A percentile compares a stretch with the other conserved stretches of the same genome.
phyloP scores from a whole-genome alignment of 352 stramenopile genomes.

The Phytopythium delawarense region DNA sequence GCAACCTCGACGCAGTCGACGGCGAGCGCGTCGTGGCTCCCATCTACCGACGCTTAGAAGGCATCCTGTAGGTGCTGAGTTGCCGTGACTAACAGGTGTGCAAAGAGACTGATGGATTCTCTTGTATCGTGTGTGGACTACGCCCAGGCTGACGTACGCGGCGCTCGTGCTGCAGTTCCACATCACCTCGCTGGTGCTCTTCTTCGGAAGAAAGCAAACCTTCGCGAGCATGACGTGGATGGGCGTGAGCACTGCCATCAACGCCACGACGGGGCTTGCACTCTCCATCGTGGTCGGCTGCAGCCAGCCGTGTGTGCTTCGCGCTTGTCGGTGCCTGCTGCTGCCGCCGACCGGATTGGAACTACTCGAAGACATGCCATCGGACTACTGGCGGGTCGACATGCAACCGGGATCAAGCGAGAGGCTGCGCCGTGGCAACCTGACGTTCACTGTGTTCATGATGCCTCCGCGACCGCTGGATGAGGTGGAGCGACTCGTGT shows the following conservation, averaged over 20 bases:
- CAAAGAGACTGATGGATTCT: neutral
- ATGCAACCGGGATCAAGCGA: neutral
- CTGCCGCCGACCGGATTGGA: conserved; percentile 12
- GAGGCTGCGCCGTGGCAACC: neutral
- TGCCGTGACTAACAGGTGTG: neutral
- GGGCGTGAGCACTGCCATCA: conserved; percentile 52
- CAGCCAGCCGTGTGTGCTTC: conserved; percentile 22
- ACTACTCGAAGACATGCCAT: neutral
- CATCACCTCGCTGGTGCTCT: conserved; percentile 28
- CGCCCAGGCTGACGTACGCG: conserved; percentile 32
- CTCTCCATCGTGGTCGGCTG: conserved; percentile 80
- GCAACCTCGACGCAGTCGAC: conserved; percentile 46
- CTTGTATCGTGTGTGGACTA: neutral
- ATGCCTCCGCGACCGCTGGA: neutral
- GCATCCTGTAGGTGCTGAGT: conserved; percentile 38
- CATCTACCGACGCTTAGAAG: conserved; percentile 50
- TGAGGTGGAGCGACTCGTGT: conserved; percentile 34
- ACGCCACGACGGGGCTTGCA: conserved; percentile 76
- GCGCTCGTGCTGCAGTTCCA: conserved; percentile 39
- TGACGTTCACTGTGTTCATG: neutral
- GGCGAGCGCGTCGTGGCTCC: conserved; percentile 39
- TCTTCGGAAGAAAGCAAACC: conserved; percentile 23
- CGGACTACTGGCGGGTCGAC: neutral
- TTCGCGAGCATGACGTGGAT: conserved; percentile 11
- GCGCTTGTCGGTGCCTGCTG: conserved; percentile 14